These are phyloP conservation scores for Phyllosticta citriasiana DNA, from an alignment of 2,329 filamentous ascomycete species.

Conservation along the genomic window DNA sequence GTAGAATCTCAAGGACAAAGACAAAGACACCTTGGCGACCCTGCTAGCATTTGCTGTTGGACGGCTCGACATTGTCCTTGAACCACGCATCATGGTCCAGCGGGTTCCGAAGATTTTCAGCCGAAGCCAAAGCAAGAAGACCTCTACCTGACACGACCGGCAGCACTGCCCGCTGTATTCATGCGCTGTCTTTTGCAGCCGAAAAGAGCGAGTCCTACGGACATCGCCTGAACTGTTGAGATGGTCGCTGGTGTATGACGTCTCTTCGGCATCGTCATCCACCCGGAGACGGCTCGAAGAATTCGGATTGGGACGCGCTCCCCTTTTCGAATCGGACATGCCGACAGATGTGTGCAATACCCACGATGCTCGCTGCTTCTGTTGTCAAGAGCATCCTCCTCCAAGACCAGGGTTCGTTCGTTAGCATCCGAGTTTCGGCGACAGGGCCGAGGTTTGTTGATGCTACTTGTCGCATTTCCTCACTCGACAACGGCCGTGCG, in stretches of 20 bases:
- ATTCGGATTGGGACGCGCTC: background rate
- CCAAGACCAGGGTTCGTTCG: background rate
- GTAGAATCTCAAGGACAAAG: no score
- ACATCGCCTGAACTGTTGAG: background rate
- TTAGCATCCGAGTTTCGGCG: background rate
- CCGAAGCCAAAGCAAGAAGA: background rate
- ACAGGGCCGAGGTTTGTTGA: background rate
- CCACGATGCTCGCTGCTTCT: background rate
- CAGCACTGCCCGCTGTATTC: background rate
- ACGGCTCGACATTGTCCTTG: no score
- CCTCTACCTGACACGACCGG: background rate
- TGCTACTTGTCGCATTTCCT: background rate
- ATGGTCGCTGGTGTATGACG: background rate
- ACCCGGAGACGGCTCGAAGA: background rate
- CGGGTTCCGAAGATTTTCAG: background rate
- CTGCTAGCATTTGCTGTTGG: no score
- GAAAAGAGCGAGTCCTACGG: background rate
- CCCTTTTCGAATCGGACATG: background rate
- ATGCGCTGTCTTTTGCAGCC: background rate
- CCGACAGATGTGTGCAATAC: background rate
- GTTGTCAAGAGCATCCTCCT: background rate
- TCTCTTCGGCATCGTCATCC: background rate
- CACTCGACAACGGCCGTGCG: background rate
- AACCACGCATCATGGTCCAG: background rate
- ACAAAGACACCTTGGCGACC: no score